These are phyloP conservation scores for Tieghemostelium lacteum DNA, from an alignment of 78 protist genomes.

Conservation along the genomic window DNA sequence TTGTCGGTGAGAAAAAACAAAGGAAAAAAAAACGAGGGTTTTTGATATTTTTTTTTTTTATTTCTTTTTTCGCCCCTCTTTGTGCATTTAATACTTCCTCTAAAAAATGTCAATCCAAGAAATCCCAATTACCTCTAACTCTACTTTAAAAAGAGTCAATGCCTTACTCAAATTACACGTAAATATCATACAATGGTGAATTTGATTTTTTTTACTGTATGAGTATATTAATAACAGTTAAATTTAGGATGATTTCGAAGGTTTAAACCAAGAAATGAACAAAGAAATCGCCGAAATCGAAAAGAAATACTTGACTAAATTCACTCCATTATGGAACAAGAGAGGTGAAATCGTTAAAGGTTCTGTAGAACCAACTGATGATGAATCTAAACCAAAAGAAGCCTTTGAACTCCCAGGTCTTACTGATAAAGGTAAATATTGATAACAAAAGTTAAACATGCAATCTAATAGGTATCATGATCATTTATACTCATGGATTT, in stretches of 20 bases:
- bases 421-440: neutral
- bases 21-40: too few relatives aligned
- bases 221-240: too few relatives aligned
- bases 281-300: slow-evolving; percentile 27
- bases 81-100: too few relatives aligned
- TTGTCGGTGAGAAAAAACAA: too few relatives aligned
- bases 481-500: too few relatives aligned
- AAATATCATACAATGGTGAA: neutral
- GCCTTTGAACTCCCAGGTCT: slow-evolving; percentile 22
- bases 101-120: too few relatives aligned
- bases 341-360: slow-evolving; percentile 56
- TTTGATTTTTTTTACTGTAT: too few relatives aligned
- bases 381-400: slow-evolving; percentile 31
- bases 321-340: slow-evolving; percentile 45
- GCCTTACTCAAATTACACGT: slow-evolving; percentile 43
- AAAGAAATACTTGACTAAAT: slow-evolving; percentile 28
- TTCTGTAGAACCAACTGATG: slow-evolving; percentile 41
- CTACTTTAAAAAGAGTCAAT: slow-evolving; percentile 58
- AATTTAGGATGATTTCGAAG: neutral
- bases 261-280: neutral
- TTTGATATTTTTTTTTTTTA: too few relatives aligned
- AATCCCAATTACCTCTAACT: slow-evolving; percentile 6
- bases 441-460: neutral
- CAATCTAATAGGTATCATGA: too few relatives aligned
- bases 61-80: too few relatives aligned